phyloP scores from a whole-genome alignment of 2,329 filamentous ascomycete genomes.

The Dothideomycetidae sp. region DNA sequence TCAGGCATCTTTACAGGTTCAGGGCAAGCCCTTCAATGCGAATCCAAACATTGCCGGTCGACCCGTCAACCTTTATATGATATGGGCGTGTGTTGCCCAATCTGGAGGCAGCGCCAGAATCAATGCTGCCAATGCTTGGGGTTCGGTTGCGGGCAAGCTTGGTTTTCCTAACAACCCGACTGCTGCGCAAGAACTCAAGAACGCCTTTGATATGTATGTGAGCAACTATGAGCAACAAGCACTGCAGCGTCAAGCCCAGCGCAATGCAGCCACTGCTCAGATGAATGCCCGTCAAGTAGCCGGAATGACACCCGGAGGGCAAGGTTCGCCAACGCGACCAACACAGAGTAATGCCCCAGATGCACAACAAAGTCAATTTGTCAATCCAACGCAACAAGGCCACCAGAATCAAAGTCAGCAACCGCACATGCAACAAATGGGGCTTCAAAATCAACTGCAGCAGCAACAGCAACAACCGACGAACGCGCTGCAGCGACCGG shows the following conservation, averaged over 20 bases:
- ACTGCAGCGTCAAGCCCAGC: constrained; percentile 34
- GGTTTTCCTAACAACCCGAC: constrained; percentile 38
- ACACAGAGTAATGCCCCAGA: constrained; percentile 9
- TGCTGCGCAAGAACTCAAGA: constrained; percentile 54
- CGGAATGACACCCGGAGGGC: constrained; percentile 19
- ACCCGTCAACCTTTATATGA: constrained; percentile 55
- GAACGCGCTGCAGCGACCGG: constrained; percentile 6
- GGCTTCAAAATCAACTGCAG: constrained; percentile 5
- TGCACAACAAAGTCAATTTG: constrained; percentile 11
- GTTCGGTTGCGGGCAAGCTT: constrained; percentile 45
- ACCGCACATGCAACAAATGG: constrained; percentile 11
- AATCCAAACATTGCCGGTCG: constrained; percentile 62
- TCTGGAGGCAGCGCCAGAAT: constrained; percentile 64
- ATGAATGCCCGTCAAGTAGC: constrained; percentile 28
- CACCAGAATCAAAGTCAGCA: constrained; percentile 14
- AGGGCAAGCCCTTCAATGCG: constrained; percentile 57
- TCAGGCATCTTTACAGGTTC: constrained; percentile 59
- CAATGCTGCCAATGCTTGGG: constrained; percentile 57
- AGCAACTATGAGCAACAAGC: constrained; percentile 61
- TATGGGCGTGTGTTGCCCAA: constrained; percentile 67
- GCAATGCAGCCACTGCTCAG: constrained; percentile 22
- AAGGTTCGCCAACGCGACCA: constrained; percentile 20
- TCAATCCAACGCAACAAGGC: constrained; percentile 16
- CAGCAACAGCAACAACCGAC: constrained; percentile 10
- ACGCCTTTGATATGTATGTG: constrained; percentile 63